Evolutionary conservation across 2,329 filamentous ascomycete species (phyloP).

Genomic region (Herpotrichia juniperi): DNA sequence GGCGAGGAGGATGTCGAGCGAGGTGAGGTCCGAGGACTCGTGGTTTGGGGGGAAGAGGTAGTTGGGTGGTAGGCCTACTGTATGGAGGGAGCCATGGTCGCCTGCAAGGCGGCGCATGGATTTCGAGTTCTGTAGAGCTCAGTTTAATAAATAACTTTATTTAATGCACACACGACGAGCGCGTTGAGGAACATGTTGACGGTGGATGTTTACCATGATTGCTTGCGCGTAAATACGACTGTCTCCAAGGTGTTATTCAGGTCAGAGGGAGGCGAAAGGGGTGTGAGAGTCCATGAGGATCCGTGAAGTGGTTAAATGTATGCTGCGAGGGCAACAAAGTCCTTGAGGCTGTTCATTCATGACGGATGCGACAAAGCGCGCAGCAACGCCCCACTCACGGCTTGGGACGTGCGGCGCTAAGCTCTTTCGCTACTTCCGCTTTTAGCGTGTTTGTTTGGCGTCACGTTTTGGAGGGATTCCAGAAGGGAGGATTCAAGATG

Average conservation of each 20-base stretch:
- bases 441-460: slow-evolving; percentile 20
- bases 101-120: slow-evolving; percentile 64
- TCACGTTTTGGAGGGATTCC: neutral
- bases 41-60: slow-evolving; percentile 59
- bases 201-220: slow-evolving; percentile 5
- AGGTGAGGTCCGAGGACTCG: slow-evolving; percentile 60
- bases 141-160: neutral
- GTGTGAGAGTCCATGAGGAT: neutral
- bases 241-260: neutral
- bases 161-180: neutral
- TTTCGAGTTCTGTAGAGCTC: slow-evolving; percentile 50
- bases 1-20: slow-evolving; percentile 63
- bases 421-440: neutral
- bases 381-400: slow-evolving; percentile 4
- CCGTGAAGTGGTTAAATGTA: neutral
- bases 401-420: too few species aligned
- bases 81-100: slow-evolving; percentile 64
- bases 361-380: neutral
- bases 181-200: neutral
- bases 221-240: neutral
- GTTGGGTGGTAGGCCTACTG: slow-evolving; percentile 63
- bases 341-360: neutral
- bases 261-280: neutral
- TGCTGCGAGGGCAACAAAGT: neutral
- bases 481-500: too few species aligned